These are phyloP conservation scores for Metarhizium brunneum DNA, from an alignment of 2,329 filamentous ascomycete species.

Conservation along the genomic window DNA sequence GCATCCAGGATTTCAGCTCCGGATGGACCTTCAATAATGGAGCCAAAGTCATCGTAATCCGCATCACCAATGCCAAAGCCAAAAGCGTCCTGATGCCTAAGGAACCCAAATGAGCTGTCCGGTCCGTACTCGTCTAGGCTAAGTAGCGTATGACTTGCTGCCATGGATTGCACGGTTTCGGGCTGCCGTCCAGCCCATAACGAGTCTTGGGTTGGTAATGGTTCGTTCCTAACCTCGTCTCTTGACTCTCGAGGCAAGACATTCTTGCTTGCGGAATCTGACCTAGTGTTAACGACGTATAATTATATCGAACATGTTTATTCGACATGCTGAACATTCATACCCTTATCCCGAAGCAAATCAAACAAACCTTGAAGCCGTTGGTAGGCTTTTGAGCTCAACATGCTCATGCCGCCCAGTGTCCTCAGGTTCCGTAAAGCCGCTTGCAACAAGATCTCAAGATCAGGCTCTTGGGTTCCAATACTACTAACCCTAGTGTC, in stretches of 20 bases:
- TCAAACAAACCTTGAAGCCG: not conserved
- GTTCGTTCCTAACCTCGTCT: not conserved
- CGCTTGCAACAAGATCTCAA: not conserved
- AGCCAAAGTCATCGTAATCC: too few species aligned
- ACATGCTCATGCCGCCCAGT: not conserved
- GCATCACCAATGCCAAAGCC: not conserved
- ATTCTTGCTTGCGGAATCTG: not conserved
- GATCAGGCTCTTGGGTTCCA: not conserved
- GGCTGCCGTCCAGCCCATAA: not conserved
- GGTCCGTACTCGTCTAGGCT: not conserved
- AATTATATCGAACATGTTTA: not conserved
- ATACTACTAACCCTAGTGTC: not conserved
- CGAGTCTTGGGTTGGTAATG: not conserved
- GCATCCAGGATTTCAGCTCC: too few species aligned
- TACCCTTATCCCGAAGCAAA: not conserved
- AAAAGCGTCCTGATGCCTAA: not conserved
- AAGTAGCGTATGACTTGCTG: not conserved
- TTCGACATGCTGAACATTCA: not conserved
- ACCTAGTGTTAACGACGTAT: not conserved
- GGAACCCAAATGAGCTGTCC: not conserved
- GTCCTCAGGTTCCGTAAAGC: not conserved
- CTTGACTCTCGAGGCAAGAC: not conserved
- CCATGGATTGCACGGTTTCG: not conserved
- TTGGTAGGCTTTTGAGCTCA: not conserved
- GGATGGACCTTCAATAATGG: too few species aligned